Conservation (phyloP, 2,329 filamentous ascomycete species). For the Plectosphaerella plurivora region DNA sequence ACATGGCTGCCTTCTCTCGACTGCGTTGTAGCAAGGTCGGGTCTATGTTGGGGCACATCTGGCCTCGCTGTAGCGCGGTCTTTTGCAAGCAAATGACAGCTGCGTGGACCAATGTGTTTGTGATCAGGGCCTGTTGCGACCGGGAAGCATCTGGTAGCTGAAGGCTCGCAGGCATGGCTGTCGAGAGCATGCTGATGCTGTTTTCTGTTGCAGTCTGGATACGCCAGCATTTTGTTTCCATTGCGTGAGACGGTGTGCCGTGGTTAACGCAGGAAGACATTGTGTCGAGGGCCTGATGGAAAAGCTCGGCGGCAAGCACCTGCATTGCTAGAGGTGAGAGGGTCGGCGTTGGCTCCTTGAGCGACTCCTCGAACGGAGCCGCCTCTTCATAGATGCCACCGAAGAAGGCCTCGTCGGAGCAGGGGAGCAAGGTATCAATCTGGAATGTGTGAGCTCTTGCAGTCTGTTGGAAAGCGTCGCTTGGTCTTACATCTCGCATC, state of each 20-base stretch:
- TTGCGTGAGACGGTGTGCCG: no score
- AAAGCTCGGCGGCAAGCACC: constrained; percentile 49
- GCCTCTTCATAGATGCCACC: constrained; percentile 48
- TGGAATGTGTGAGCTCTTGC: background rate
- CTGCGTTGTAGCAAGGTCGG: constrained; percentile 55
- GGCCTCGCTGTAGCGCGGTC: constrained; percentile 46
- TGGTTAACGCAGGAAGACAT: background rate
- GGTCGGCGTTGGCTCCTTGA: constrained; percentile 36
- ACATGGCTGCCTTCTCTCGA: constrained; percentile 61
- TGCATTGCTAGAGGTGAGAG: constrained; percentile 54
- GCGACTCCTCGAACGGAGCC: constrained; percentile 42
- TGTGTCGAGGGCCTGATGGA: constrained; percentile 54
- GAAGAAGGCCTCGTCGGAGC: constrained; percentile 57
- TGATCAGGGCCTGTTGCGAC: constrained; percentile 59
- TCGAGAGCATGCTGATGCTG: constrained; percentile 53
- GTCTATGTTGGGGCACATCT: background rate
- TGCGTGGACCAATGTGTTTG: constrained; percentile 67
- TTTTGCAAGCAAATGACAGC: constrained; percentile 67
- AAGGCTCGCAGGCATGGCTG: constrained; percentile 54
- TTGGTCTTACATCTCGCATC: background rate
- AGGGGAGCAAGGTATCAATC: constrained; percentile 59
- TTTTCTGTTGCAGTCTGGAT: constrained; percentile 45
- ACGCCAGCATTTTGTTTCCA: no score
- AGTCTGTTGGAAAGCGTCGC: background rate
- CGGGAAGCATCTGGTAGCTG: constrained; percentile 52